Evolutionary conservation across 495 filamentous ascomycete genomes (phyloP).

Genomic region (Podospora conica): DNA sequence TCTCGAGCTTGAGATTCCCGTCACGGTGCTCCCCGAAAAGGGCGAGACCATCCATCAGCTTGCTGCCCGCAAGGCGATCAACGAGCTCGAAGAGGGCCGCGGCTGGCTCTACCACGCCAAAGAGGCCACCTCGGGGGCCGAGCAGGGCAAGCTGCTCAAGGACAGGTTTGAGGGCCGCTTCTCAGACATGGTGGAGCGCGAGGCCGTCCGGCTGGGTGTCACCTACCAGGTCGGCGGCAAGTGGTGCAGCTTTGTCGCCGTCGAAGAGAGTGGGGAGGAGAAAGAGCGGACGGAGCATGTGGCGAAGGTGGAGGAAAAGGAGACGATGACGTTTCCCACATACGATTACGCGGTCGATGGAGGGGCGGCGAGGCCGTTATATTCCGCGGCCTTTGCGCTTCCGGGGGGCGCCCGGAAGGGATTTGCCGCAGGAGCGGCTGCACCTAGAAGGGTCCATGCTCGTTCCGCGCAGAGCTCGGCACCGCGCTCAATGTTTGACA

Average conservation of each 20-base stretch:
- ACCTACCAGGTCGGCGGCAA: conserved; percentile 60
- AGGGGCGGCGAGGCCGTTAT: no score
- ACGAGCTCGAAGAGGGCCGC: conserved; percentile 61
- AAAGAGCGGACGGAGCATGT: conserved; percentile 4
- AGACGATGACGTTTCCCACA: not conserved
- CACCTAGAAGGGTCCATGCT: no score
- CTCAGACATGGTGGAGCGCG: conserved; percentile 51
- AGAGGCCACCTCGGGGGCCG: conserved; percentile 22
- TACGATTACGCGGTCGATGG: no score
- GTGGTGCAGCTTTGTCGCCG: conserved; percentile 65
- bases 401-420: no score
- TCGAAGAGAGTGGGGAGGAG: conserved; percentile 38
- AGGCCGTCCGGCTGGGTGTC: conserved; percentile 57
- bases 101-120: conserved; percentile 57
- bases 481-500: no score
- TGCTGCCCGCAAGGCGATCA: conserved; percentile 58
- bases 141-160: conserved; percentile 40
- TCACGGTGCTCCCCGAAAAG: conserved; percentile 40
- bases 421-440: no score
- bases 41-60: conserved; percentile 62
- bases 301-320: not conserved
- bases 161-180: conserved; percentile 43
- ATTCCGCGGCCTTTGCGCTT: no score
- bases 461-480: no score
- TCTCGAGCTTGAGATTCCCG: conserved; percentile 55